A percentile compares a stretch with the other conserved stretches of the same genome.
These are phyloP conservation scores for Tetrahymena malaccensis DNA, from an alignment of 73 alveolate genomes.

Conservation along the genomic window DNA sequence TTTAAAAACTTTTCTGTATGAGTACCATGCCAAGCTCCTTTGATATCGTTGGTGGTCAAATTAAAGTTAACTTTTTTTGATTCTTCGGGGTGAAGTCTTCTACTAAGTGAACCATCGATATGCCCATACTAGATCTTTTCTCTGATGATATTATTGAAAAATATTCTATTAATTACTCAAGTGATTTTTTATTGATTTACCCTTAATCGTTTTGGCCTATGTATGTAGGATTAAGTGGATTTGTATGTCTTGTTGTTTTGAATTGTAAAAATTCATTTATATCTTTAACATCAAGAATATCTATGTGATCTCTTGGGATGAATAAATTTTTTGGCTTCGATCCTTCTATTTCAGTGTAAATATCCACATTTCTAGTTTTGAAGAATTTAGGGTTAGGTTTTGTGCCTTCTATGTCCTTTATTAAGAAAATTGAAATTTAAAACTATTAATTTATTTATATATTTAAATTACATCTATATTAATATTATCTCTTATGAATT, in stretches of 20 bases:
- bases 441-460: too few species aligned
- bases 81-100: constrained; percentile 54
- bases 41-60: constrained; percentile 55
- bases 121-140: constrained; percentile 60
- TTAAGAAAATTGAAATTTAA: not conserved
- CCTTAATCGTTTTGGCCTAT: constrained; percentile 54
- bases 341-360: constrained; percentile 79
- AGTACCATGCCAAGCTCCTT: constrained; percentile 57
- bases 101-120: constrained; percentile 53
- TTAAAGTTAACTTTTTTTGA: constrained; percentile 45
- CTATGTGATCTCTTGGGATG: constrained; percentile 49
- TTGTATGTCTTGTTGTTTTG: constrained; percentile 61
- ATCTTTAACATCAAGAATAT: constrained; percentile 52
- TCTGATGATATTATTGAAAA: not conserved
- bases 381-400: constrained; percentile 60
- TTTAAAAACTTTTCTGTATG: constrained; percentile 23
- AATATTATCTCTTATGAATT: constrained; percentile 87
- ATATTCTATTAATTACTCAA: not conserved
- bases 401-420: constrained; percentile 89
- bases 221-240: constrained; percentile 93
- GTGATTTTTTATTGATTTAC: not conserved
- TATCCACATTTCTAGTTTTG: constrained; percentile 67
- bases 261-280: constrained; percentile 9
- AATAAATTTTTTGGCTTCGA: constrained; percentile 61
- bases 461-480: constrained; percentile 31